A percentile compares a stretch with the other conserved stretches of the same genome.
These are phyloP conservation scores for Strobilomyces confusus DNA, from an alignment of 768 basidiomycete genomes.

Conservation along the genomic window DNA sequence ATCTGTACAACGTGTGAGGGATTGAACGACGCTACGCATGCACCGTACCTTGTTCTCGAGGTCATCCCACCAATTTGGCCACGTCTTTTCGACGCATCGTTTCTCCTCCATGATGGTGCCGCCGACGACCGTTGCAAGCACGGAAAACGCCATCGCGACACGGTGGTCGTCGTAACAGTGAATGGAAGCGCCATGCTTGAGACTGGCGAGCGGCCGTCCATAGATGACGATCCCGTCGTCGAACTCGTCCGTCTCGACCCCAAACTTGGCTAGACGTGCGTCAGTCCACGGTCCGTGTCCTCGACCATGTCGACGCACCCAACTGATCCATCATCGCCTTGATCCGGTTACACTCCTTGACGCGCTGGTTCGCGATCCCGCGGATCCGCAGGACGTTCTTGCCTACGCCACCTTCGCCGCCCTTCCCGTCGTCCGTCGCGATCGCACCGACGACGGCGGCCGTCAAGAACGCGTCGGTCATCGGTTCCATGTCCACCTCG, in stretches of 20 bases:
- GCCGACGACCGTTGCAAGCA: conserved; percentile 68
- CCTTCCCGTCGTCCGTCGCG: conserved; percentile 50
- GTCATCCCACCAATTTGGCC: conserved; percentile 99
- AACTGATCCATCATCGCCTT: conserved; percentile 95
- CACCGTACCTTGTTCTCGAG: conserved; percentile 80
- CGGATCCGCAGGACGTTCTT: conserved; percentile 70
- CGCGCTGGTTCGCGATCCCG: conserved; percentile 96
- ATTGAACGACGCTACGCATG: background rate
- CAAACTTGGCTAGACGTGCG: conserved; percentile 74
- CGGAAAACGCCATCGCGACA: conserved; percentile 97
- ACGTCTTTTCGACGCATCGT: conserved; percentile 98
- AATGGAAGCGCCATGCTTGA: conserved; percentile 70
- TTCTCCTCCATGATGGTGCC: conserved; percentile 91
- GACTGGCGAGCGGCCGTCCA: conserved; percentile 61
- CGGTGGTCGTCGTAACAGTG: conserved; percentile 99
- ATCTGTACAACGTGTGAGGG: conserved; percentile 48
- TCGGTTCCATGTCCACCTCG: conserved; percentile 95
- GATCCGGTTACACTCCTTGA: conserved; percentile 98
- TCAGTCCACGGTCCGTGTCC: background rate
- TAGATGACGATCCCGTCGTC: conserved; percentile 91
- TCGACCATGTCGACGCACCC: conserved; percentile 46
- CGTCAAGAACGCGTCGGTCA: conserved; percentile 98
- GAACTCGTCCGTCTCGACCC: conserved; percentile 86
- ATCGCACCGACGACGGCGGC: conserved; percentile 92
- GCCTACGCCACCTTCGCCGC: conserved; percentile 27